Base-by-base conservation (phyloP, 2,329 filamentous ascomycete species). In the Colletotrichum navitas region DNA sequence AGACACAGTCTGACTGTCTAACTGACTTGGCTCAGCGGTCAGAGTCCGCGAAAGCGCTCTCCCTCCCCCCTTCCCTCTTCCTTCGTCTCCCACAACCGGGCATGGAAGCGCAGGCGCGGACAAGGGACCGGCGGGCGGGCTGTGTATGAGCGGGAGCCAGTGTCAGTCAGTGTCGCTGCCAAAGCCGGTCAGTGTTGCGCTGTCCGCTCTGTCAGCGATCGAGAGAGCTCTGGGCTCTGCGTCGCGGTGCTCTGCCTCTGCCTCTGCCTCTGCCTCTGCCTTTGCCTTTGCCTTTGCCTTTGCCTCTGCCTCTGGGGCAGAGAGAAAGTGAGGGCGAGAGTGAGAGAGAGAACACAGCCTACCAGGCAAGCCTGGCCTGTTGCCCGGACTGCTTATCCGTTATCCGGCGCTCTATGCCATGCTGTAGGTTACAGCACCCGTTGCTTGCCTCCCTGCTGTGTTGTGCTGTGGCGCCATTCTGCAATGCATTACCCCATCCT, bases 91-190 rank as follows among this genome's bases (percentile, higher is more conserved):
- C 43, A 12, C n/a, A 16, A 36, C 49, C 21, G 29, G 49, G 39
- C 52, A 64, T 45, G 39, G 32, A 24, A 45, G 45, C 63, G n/a
- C 43, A 49, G 45, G 56, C 63, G 10, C 41, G 66, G 63, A 56
- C 68, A 66, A 71, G 56, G 63, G 63, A 51, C 36, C 26, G 39
- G 24, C 41, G n/a, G 41, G 41, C 49, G 61, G 29, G 21, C 47
- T 63, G 45, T 54, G 66, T 24, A 68, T 45, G 66, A 69, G 66
- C 62, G 66, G 62, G 66, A 69, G 66, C 66, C 62, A 69, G 54
- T 69, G 66, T 66, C 65, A 36, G 65, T 67, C 66, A 69, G 62
- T 69, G 66, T 64, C 59, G 59, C 59, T 62, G 59, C 43, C 43
- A 18, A 62, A 62, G 59, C 59, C 61, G 41, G 66, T 65, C 66